These are phyloP conservation scores for Lipomyces yamanashiensis DNA, from an alignment of 805 yeast species.

Conservation along the genomic window DNA sequence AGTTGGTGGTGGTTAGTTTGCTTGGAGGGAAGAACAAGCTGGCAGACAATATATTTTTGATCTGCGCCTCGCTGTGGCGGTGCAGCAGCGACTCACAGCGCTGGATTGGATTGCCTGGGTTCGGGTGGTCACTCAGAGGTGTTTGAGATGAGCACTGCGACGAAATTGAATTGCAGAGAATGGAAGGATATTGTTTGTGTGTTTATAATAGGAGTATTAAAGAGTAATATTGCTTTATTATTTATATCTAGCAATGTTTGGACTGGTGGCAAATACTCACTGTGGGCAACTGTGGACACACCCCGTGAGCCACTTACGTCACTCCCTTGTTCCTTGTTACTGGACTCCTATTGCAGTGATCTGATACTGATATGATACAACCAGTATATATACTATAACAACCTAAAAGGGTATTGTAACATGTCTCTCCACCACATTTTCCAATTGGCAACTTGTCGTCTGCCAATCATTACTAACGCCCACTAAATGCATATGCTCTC, in stretches of 20 bases:
- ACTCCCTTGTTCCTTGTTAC: not conserved
- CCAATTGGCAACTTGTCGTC: no score
- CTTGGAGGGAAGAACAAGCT: not conserved
- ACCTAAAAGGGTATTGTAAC: no score
- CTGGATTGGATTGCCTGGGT: not conserved
- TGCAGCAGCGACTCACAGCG: not conserved
- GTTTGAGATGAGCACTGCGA: not conserved
- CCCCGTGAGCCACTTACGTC: not conserved
- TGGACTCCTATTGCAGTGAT: not conserved
- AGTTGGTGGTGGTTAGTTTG: not conserved
- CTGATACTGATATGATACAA: not conserved
- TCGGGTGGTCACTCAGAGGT: not conserved
- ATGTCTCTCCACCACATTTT: no score
- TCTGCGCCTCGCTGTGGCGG: not conserved
- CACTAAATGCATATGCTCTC: no score
- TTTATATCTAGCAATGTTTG: no score
- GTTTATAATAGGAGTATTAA: no score
- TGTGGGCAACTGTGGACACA: not conserved
- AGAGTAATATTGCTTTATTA: not conserved
- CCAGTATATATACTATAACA: no score
- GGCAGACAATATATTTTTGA: constrained; percentile 1
- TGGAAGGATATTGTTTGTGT: no score
- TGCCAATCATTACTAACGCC: no score
- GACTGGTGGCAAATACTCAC: no score
- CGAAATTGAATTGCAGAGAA: not conserved